Conservation (phyloP, 305 asterid genomes). For the Vinca major region DNA sequence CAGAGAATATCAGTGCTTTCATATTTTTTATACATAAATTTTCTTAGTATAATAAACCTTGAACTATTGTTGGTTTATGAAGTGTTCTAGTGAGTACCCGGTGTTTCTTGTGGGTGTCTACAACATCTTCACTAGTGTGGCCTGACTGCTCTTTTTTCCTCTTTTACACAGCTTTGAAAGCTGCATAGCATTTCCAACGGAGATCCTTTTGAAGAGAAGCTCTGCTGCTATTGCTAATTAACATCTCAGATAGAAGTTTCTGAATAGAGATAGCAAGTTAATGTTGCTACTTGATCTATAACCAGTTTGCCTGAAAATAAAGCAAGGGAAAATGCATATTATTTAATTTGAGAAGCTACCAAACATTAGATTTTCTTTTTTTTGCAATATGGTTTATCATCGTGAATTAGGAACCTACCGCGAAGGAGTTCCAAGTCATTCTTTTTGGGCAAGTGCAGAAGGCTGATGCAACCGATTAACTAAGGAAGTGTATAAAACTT, state of each 20-base stretch:
- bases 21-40: background rate
- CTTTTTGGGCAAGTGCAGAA: constrained; percentile 26
- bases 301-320: background rate
- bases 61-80: background rate
- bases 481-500: constrained; percentile 53
- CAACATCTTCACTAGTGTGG: background rate
- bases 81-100: background rate
- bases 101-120: background rate
- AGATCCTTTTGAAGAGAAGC: background rate
- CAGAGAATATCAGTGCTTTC: too few relatives aligned
- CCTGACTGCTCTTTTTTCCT: background rate
- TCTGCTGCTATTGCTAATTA: background rate
- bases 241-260: background rate
- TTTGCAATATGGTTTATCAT: background rate
- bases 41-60: background rate
- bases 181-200: background rate
- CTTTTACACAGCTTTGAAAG: background rate
- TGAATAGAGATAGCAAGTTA: background rate
- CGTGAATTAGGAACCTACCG: background rate
- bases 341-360: background rate
- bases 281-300: background rate
- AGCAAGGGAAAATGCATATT: background rate
- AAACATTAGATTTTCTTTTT: background rate
- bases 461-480: constrained; percentile 43
- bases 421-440: constrained; percentile 20